Evolutionary conservation across 345 rosid genomes (phyloP).

Genomic region (Brassica carinata): DNA sequence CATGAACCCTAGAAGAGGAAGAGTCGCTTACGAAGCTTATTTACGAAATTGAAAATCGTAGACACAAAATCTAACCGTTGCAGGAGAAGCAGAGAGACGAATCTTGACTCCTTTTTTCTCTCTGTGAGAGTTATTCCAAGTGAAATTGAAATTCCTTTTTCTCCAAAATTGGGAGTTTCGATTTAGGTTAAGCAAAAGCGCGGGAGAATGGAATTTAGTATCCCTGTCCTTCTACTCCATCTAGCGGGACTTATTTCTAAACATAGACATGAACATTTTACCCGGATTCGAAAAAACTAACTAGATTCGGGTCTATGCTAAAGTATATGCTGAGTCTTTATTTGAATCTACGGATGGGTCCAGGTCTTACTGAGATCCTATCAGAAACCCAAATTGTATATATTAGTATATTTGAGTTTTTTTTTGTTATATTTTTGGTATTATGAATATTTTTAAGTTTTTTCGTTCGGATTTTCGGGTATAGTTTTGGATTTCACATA

Average conservation of each 20-base stretch:
- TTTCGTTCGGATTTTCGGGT: too few relatives aligned
- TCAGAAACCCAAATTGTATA: too few relatives aligned
- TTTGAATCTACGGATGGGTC: too few relatives aligned
- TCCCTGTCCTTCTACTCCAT: not conserved
- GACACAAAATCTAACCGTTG: constrained; percentile 9
- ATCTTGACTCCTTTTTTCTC: not conserved
- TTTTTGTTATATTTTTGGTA: too few relatives aligned
- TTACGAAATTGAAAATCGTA: not conserved
- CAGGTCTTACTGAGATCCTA: too few relatives aligned
- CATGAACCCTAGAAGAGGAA: not conserved
- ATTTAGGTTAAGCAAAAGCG: constrained; percentile 9
- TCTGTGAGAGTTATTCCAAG: not conserved
- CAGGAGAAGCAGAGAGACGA: constrained; percentile 5
- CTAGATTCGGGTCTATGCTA: too few relatives aligned
- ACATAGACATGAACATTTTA: too few relatives aligned
- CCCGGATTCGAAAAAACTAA: too few relatives aligned
- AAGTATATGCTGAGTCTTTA: too few relatives aligned
- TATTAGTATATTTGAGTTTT: too few relatives aligned
- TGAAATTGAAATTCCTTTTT: not conserved
- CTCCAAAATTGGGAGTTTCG: not conserved
- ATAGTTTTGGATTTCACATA: too few relatives aligned
- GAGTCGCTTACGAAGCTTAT: not conserved
- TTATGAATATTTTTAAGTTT: too few relatives aligned
- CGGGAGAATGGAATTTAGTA: constrained; percentile 24
- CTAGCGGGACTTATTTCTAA: not conserved